A percentile compares a stretch with the other conserved stretches of the same genome.
These are phyloP conservation scores for Pneumocystis murina DNA, from an alignment of 1,139 yeast species.

Conservation along the genomic window DNA sequence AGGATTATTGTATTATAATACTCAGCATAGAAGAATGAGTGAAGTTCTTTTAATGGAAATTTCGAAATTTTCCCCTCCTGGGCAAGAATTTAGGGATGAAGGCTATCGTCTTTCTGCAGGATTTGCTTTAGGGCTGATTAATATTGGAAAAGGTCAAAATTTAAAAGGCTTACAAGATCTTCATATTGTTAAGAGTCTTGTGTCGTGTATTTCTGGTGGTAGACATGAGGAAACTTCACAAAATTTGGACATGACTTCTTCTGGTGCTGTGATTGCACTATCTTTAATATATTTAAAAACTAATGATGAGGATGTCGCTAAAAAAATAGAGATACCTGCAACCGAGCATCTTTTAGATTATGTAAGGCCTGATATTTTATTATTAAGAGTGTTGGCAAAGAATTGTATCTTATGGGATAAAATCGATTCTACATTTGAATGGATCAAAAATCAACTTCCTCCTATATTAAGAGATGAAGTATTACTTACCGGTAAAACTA, in stretches of 20 bases:
- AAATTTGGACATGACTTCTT: constrained; percentile 55
- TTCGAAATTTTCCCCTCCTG: constrained; percentile 1
- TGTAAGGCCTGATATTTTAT: constrained; percentile 62
- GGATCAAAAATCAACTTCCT: constrained; percentile 38
- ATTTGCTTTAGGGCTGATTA: constrained; percentile 72
- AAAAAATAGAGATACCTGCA: constrained; percentile 47
- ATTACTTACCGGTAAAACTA: constrained; percentile 17
- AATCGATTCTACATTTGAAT: constrained; percentile 37
- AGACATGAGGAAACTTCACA: constrained; percentile 35
- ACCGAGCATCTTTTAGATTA: constrained; percentile 52
- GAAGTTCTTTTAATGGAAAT: constrained; percentile 61
- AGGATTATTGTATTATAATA: constrained; percentile 64
- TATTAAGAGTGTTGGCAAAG: constrained; percentile 52
- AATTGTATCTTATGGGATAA: constrained; percentile 68
- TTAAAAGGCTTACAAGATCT: constrained; percentile 52
- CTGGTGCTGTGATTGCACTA: constrained; percentile 71
- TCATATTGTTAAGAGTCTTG: constrained; percentile 49
- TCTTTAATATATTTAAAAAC: constrained; percentile 61
- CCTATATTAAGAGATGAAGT: constrained; percentile 14
- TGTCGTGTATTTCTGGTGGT: constrained; percentile 49
- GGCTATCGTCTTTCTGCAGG: constrained; percentile 85
- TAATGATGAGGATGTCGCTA: constrained; percentile 44
- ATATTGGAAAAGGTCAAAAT: constrained; percentile 61
- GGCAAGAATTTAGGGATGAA: constrained; percentile 38
- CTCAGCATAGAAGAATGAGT: constrained; percentile 78